Evolutionary conservation across 2,329 filamentous ascomycete genomes (phyloP), one percentile per base, ranked within the genome.

Genomic region (Penicillium sp.): DNA sequence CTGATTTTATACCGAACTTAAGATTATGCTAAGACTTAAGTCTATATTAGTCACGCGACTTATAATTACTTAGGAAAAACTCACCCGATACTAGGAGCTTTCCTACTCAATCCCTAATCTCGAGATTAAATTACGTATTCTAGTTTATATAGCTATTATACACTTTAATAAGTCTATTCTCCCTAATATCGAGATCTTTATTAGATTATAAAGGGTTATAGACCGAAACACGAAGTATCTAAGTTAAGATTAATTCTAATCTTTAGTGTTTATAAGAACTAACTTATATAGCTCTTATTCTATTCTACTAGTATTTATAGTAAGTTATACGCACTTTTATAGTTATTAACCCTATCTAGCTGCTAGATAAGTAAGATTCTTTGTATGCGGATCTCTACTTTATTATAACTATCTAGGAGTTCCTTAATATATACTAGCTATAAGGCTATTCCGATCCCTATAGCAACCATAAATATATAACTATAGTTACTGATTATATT

Each of bases 361-460:
- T 73, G 54, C 69, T 55, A 75, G 13, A 74, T 54, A 8, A 75
- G 56, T 23, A 64, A 58, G 31, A 75, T 71, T 19, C 51, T 53
- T 37, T 61, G 50, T 49, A 65, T 69, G 10, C 48, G 45, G 45
- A 69, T 57, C 45, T 61, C 35, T 42, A 61, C 62, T 16, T 62
- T 60, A 31, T 68, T 52, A 54, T 68, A 63, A 14, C 64, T 59
- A 26, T 73, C 58, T 11, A 77, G 61, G 7, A 77, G 62, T 55
- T 74, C 60, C 48, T 72, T 73, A 8, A 77, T 65, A 61, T 73
- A 75, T 9, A 60, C 70, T 47, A 76, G 57, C 39, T 72, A 59
- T 35, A 67, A 65, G n/a, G 64, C 60, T 33, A 77, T 75, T 2
- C 72, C 64, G 37, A 75, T 75, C n/a, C 68, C 64, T 35, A 63